A percentile compares a stretch with the other conserved stretches of the same genome.
Conservation (phyloP, 73 alveolate genomes). For the Paramecium caudatum region DNA sequence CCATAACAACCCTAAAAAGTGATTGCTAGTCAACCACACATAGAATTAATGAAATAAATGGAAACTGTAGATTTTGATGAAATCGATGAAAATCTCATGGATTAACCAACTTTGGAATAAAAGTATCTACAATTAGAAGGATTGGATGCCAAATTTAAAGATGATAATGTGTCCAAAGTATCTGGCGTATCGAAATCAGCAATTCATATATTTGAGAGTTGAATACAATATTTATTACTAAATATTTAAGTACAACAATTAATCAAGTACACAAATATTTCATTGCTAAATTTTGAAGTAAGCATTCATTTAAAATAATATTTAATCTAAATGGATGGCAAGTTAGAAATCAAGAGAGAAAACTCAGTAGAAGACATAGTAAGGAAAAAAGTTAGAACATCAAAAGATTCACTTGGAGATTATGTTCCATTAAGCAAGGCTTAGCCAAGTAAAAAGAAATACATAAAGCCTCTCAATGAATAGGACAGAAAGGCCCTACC, state of each 20-base stretch:
- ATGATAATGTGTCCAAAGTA: no score
- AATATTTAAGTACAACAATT: constrained; percentile 22
- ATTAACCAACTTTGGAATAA: constrained; percentile 24
- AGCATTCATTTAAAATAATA: background rate
- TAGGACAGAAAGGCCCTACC: constrained; percentile 14
- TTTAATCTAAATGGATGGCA: constrained; percentile 18
- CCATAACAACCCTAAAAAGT: background rate
- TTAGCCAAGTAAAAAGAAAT: background rate
- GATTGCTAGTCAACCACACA: constrained; percentile 52
- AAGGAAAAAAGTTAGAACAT: constrained; percentile 25
- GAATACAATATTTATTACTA: background rate
- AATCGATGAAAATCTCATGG: constrained; percentile 44
- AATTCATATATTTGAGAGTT: background rate
- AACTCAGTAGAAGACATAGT: constrained; percentile 2
- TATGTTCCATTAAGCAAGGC: background rate
- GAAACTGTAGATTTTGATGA: constrained; percentile 64
- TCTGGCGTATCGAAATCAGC: background rate
- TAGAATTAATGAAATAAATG: constrained; percentile 19
- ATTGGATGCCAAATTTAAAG: constrained; percentile 11
- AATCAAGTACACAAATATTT: constrained; percentile 25
- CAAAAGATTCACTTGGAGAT: constrained; percentile 25
- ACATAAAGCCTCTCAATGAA: background rate
- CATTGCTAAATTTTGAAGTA: constrained; percentile 32
- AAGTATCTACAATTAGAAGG: constrained; percentile 28
- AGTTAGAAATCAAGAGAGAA: background rate